A percentile compares a stretch with the other conserved stretches of the same genome.
phyloP scores from a whole-genome alignment of 208 protist genomes.

The Angomonas desouzai region DNA sequence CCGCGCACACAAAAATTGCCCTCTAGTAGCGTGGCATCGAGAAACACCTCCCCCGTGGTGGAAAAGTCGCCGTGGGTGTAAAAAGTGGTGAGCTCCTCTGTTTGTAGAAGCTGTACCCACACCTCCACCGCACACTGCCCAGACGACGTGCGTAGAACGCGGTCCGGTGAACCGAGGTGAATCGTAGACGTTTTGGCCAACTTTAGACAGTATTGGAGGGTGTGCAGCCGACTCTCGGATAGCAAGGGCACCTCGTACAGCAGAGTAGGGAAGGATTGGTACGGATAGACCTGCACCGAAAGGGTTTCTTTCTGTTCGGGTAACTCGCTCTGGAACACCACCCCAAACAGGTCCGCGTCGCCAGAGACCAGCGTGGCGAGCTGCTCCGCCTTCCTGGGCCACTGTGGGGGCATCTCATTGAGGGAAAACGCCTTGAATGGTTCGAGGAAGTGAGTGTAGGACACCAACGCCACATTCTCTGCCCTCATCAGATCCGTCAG shows the following conservation, averaged over 20 bases:
- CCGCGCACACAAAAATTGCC: conserved; percentile 75
- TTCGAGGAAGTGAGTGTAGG: conserved; percentile 53
- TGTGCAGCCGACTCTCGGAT: background rate
- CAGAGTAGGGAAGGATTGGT: background rate
- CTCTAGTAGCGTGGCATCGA: conserved; percentile 77
- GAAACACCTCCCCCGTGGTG: conserved; percentile 86
- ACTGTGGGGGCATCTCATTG: conserved; percentile 37
- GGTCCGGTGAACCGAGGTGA: conserved; percentile 71
- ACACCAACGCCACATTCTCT: conserved; percentile 49
- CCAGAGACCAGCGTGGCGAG: conserved; percentile 41
- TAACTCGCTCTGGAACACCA: conserved; percentile 29
- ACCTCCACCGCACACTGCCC: conserved; percentile 87
- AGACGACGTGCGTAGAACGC: conserved; percentile 44
- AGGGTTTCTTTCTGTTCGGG: background rate
- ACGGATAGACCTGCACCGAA: background rate
- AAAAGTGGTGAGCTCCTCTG: conserved; percentile 66
- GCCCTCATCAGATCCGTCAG: conserved; percentile 69
- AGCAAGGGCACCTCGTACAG: background rate
- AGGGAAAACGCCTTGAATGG: conserved; percentile 43
- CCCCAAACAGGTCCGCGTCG: conserved; percentile 37
- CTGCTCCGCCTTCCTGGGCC: conserved; percentile 19
- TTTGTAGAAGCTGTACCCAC: conserved; percentile 76
- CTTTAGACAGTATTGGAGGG: conserved; percentile 37
- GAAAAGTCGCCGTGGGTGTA: conserved; percentile 89
- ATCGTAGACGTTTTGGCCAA: conserved; percentile 68